Evolutionary conservation across 192 early-diverging fungal species (phyloP).

Genomic region (Allomyces macrogynus): DNA sequence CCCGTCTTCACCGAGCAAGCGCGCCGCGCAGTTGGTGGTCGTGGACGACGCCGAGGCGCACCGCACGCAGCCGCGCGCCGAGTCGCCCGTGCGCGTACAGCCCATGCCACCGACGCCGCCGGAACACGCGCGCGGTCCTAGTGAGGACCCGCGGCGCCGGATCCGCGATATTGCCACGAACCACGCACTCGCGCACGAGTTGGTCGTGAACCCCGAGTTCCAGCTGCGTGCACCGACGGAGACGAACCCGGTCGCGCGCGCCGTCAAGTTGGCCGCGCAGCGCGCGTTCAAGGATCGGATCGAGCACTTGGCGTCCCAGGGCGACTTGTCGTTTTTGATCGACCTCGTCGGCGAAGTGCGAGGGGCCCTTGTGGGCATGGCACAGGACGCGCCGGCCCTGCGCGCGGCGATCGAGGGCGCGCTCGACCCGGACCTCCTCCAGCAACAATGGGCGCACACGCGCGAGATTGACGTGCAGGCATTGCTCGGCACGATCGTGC

Average conservation of each 20-base stretch:
- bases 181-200: constrained; percentile 52
- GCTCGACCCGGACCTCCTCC: constrained; percentile 45
- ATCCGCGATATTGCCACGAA: constrained; percentile 19
- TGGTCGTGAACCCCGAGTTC: constrained; percentile 54
- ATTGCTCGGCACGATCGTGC: constrained; percentile 22
- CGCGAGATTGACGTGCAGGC: constrained; percentile 29
- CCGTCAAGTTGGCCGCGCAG: not conserved
- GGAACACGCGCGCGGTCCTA: too few relatives aligned
- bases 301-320: constrained; percentile 28
- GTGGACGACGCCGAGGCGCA: not conserved
- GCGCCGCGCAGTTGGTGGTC: not conserved
- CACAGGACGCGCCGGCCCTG: constrained; percentile 13
- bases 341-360: not conserved
- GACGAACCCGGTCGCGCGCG: not conserved
- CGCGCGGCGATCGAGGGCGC: constrained; percentile 33
- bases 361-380: not conserved
- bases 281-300: not conserved
- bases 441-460: constrained; percentile 36
- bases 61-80: too few relatives aligned
- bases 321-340: constrained; percentile 39
- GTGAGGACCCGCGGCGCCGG: too few relatives aligned
- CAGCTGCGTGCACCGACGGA: constrained; percentile 19
- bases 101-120: too few relatives aligned
- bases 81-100: too few relatives aligned
- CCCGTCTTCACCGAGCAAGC: not conserved